Percentiles rank a stretch among this genome's conserved stretches.
Conservation (phyloP, 441 rosid species). For the Bruguiera hainesii region DNA sequence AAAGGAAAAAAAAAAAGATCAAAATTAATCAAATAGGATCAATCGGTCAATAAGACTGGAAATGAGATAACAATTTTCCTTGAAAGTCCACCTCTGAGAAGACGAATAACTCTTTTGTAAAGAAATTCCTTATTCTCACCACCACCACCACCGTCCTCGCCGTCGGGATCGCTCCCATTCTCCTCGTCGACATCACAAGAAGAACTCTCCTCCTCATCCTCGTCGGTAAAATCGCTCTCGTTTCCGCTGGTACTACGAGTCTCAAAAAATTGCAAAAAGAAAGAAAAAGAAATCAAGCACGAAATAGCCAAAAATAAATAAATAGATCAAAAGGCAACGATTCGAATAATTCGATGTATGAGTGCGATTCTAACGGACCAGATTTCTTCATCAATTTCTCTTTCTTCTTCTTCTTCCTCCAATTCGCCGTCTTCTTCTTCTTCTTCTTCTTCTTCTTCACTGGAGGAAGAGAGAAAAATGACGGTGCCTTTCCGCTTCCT, state of each 20-base stretch:
- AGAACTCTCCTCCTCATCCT: neutral
- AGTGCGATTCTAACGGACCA: neutral
- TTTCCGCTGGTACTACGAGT: constrained; percentile 14
- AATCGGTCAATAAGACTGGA: neutral
- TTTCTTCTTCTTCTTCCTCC: constrained; percentile 13
- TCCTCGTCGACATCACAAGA: neutral
- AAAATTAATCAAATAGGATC: too few species aligned
- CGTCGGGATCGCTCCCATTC: constrained; percentile 12
- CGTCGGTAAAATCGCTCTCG: constrained; percentile 5
- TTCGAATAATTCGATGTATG: too few species aligned
- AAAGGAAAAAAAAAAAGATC: too few species aligned
- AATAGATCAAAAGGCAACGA: too few species aligned
- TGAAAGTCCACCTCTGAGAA: constrained; percentile 37
- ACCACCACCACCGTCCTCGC: constrained; percentile 5
- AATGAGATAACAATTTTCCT: constrained; percentile 3
- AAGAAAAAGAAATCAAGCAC: neutral
- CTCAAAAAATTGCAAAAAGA: neutral
- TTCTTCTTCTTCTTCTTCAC: constrained; percentile 27
- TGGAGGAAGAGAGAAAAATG: constrained; percentile 27
- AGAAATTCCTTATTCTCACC: constrained; percentile 21
- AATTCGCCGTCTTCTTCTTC: constrained; percentile 1
- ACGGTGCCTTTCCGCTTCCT: constrained; percentile 9
- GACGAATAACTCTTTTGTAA: constrained; percentile 28
- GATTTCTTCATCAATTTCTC: constrained; percentile 13
- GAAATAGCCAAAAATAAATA: neutral